Evolutionary conservation across 768 basidiomycete genomes (phyloP).

Genomic region (Leccinum longicurvipes): DNA sequence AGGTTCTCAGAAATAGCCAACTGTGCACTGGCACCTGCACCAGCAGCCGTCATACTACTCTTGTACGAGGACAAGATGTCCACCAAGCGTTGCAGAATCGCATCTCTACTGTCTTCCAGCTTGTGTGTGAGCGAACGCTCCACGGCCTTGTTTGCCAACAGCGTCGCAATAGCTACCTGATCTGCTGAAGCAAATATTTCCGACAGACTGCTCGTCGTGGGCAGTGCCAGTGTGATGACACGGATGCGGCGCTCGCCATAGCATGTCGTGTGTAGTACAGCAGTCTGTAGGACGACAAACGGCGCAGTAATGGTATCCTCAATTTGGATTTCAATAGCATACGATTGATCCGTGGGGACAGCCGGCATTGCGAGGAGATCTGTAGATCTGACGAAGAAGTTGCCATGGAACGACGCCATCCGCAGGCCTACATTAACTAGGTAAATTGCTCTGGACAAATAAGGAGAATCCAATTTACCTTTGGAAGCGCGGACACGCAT

Average conservation of each 20-base stretch:
- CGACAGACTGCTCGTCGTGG: constrained; percentile 82
- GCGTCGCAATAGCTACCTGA: constrained; percentile 79
- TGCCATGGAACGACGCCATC: constrained; percentile 97
- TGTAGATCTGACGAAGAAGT: constrained; percentile 97
- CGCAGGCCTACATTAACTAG: constrained; percentile 59
- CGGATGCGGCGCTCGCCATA: constrained; percentile 91
- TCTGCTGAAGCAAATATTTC: constrained; percentile 91
- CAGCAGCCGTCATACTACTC: constrained; percentile 92
- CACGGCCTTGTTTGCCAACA: constrained; percentile 89
- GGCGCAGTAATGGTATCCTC: constrained; percentile 90
- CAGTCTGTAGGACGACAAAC: constrained; percentile 93
- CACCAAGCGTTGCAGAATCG: constrained; percentile 77
- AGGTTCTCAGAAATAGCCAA: constrained; percentile 90
- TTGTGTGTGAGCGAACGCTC: constrained; percentile 83
- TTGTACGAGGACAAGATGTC: constrained; percentile 89
- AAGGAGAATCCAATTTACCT: constrained; percentile 44
- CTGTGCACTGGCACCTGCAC: constrained; percentile 91
- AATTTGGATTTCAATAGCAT: constrained; percentile 92
- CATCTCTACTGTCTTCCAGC: constrained; percentile 85
- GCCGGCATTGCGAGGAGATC: constrained; percentile 95
- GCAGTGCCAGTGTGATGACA: constrained; percentile 83
- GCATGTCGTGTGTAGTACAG: constrained; percentile 90
- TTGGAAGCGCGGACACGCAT: constrained; percentile 98
- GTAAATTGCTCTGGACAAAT: background rate
- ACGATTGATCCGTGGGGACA: constrained; percentile 95